Base-by-base conservation (phyloP, 1,284 basidiomycete genomes). In the Heterobasidion parviporum region DNA sequence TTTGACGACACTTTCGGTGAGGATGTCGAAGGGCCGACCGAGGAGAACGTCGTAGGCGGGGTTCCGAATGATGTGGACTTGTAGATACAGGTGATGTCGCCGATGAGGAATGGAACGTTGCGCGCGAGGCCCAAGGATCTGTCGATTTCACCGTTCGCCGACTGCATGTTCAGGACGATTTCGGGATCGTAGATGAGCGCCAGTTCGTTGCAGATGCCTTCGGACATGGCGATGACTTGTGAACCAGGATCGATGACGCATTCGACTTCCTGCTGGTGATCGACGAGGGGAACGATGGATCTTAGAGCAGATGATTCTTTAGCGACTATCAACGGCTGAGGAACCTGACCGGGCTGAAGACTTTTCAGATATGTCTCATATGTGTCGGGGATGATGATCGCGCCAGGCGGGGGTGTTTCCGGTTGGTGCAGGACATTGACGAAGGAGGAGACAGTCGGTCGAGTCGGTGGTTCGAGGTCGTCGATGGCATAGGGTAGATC, bases 21-120 rank as follows among this genome's bases (percentile, higher is more conserved):
- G 16, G 18, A 49, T 20, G 6, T 49, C 18, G 12, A 49, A 49
- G 10, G 47, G 47, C 6, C 16, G 6, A 8, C 47, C 14, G 8
- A 49, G 47, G 7, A 73, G 58, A 3, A 72, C 62, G 18, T 65
- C 60, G 57, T 74, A 73, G 0, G 72, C 64, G 0, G 68, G 61
- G 0, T 57, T 54, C 1, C 58, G 54, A 5, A 74, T 68, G 59
- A 62, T 63, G 53, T 58, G 62, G 18, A 52, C 66, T 54, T 45
- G 68, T 47, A 59, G 67, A 55, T 60, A 62, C 51, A 62, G 52
- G 16, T 52, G 26, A 55, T 43, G 38, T 63, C 46, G 14, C 44
- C n/a, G 15, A 54, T 15, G 3, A 6, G 6, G 45, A 54, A 49
- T 7, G 53, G 20, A 7, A 54, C 44, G 34, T 54, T 54, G 15